These are phyloP conservation scores for Alectoria sarmentosa DNA, from an alignment of 495 filamentous ascomycete species.

Conservation along the genomic window DNA sequence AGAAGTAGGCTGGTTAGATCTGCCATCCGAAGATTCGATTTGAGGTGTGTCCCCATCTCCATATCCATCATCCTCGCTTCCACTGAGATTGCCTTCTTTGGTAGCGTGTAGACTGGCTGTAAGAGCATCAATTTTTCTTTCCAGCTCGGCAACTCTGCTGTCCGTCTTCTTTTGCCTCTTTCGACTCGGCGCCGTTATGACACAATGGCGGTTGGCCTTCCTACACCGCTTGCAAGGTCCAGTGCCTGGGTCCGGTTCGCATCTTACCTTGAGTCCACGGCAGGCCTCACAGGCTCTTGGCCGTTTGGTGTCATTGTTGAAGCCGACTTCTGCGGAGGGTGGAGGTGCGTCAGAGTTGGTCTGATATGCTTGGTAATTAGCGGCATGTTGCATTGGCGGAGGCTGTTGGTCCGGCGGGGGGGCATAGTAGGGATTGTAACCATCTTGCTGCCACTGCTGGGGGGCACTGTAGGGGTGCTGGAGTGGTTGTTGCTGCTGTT, in stretches of 20 bases:
- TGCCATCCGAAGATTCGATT: not conserved
- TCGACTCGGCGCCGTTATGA: conserved; percentile 74
- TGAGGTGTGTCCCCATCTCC: conserved; percentile 27
- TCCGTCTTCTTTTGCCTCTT: conserved; percentile 95
- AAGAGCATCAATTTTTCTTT: conserved; percentile 88
- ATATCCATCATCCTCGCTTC: conserved; percentile 30
- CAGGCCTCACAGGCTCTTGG: conserved; percentile 91
- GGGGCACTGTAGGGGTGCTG: conserved; percentile 12
- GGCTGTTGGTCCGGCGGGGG: conserved; percentile 10
- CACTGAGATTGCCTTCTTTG: conserved; percentile 31
- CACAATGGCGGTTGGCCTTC: conserved; percentile 71
- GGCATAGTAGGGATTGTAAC: conserved; percentile 14
- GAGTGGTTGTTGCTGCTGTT: conserved; percentile 9
- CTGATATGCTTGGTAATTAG: conserved; percentile 14
- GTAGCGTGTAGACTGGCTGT: conserved; percentile 66
- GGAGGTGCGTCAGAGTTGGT: not conserved
- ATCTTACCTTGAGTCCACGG: conserved; percentile 82
- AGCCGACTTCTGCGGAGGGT: not conserved
- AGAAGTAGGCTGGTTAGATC: conserved; percentile 11
- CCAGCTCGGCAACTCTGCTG: conserved; percentile 82
- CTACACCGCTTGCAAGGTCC: conserved; percentile 77
- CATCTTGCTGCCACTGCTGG: conserved; percentile 16
- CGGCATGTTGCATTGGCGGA: conserved; percentile 21
- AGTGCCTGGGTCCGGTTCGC: conserved; percentile 63
- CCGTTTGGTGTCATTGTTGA: conserved; percentile 55